phyloP scores from a whole-genome alignment of 2,329 filamentous ascomycete species.

The Davidsoniella neocaledoniae region DNA sequence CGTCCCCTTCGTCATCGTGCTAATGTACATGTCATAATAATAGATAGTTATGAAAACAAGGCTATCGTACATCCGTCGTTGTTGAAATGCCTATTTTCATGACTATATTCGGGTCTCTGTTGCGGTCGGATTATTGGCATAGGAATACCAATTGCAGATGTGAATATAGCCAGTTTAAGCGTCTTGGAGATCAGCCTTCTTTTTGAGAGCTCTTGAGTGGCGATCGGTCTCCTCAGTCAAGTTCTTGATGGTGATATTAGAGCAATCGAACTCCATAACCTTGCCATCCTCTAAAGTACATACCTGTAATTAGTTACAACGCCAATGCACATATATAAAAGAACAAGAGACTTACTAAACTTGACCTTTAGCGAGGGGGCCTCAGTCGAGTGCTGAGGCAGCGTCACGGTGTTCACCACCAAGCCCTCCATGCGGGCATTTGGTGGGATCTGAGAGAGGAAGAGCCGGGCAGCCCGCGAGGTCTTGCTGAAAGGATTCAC shows the following conservation, averaged over 20 bases:
- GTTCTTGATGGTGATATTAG: conserved; percentile 68
- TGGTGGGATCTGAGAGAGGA: conserved; percentile 71
- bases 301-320: conserved; percentile 12
- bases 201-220: conserved; percentile 66
- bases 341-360: conserved; percentile 52
- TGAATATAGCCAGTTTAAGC: conserved; percentile 13
- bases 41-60: background rate
- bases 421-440: conserved; percentile 58
- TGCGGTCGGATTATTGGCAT: background rate
- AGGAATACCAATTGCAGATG: too few species aligned
- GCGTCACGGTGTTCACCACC: conserved; percentile 59
- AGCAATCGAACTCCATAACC: conserved; percentile 66
- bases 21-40: conserved; percentile 5
- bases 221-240: conserved; percentile 79
- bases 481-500: conserved; percentile 83
- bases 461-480: conserved; percentile 70
- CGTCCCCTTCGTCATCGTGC: background rate
- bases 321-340: background rate
- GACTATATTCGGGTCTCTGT: background rate
- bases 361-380: conserved; percentile 57
- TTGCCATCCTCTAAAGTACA: conserved; percentile 65
- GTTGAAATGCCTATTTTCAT: background rate
- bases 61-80: too few species aligned
- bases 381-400: conserved; percentile 53
- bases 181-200: conserved; percentile 61